phyloP scores from a whole-genome alignment of 441 rosid species.

The Rhodomyrtus psidioides region DNA sequence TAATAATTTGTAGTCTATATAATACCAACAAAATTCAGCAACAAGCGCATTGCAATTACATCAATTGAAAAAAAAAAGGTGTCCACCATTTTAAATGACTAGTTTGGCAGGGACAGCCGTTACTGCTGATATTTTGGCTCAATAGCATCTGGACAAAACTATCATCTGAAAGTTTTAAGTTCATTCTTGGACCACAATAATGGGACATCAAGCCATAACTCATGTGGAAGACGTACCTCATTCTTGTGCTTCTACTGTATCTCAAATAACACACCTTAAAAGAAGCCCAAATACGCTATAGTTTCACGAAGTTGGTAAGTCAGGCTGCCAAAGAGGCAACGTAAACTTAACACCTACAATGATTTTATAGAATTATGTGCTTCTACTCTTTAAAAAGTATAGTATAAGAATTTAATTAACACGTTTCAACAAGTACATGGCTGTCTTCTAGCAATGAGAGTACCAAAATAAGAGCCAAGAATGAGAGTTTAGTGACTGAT shows the following conservation, averaged over 20 bases:
- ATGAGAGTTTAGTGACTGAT: not conserved
- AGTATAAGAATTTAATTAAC: not conserved
- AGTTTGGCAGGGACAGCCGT: not conserved
- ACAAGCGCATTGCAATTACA: not conserved
- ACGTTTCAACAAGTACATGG: not conserved
- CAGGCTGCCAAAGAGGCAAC: not conserved
- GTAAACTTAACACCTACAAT: not conserved
- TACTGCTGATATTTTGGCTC: not conserved
- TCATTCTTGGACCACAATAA: not conserved
- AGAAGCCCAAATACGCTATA: not conserved
- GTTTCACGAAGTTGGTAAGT: not conserved
- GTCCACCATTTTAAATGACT: not conserved
- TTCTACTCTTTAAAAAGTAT: not conserved
- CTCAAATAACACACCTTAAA: not conserved
- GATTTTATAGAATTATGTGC: not conserved
- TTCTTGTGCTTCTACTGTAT: not conserved
- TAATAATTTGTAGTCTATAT: not conserved
- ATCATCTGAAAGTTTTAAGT: not conserved
- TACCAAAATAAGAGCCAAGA: not conserved
- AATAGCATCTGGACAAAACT: not conserved
- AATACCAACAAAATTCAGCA: not conserved
- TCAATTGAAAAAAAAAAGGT: not conserved
- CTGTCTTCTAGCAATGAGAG: not conserved
- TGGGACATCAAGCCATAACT: not conserved
- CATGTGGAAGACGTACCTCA: not conserved